Percentiles rank a stretch among this genome's conserved stretches.
Conservation (phyloP, 208 protist species). For the Trypanosoma boissoni region DNA sequence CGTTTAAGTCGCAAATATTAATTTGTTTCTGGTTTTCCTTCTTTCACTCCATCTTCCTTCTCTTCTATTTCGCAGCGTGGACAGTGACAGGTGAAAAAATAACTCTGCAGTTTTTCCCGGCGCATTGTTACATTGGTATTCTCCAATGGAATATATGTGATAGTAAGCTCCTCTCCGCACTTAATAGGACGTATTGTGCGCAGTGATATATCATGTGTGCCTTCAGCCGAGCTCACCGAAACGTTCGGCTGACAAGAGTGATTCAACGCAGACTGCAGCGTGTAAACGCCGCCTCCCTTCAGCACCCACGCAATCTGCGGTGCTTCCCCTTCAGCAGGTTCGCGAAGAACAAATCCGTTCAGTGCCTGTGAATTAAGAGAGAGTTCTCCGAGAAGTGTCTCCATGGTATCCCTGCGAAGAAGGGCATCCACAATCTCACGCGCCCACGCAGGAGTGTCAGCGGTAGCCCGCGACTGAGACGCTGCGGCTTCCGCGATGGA, state of each 20-base stretch:
- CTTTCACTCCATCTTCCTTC: neutral
- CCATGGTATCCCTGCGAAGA: conserved; percentile 54
- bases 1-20: neutral
- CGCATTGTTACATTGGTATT: conserved; percentile 33
- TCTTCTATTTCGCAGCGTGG: conserved; percentile 36
- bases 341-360: conserved; percentile 31
- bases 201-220: conserved; percentile 67
- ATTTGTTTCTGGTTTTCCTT: neutral
- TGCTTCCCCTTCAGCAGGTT: neutral
- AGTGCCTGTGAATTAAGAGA: conserved; percentile 70
- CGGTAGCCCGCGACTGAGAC: neutral
- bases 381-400: conserved; percentile 66
- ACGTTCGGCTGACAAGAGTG: conserved; percentile 77
- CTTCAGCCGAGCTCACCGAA: conserved; percentile 31
- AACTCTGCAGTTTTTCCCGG: conserved; percentile 41
- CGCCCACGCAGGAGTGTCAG: conserved; percentile 28
- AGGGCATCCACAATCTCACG: conserved; percentile 41
- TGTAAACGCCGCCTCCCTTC: conserved; percentile 75
- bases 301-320: conserved; percentile 38
- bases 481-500: conserved; percentile 17
- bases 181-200: conserved; percentile 39
- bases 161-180: conserved; percentile 56
- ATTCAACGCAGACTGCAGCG: conserved; percentile 71
- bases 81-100: conserved; percentile 80
- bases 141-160: conserved; percentile 76